Base-by-base conservation (phyloP, 176 grass and related monocot genomes). In the Oryza meridionalis region DNA sequence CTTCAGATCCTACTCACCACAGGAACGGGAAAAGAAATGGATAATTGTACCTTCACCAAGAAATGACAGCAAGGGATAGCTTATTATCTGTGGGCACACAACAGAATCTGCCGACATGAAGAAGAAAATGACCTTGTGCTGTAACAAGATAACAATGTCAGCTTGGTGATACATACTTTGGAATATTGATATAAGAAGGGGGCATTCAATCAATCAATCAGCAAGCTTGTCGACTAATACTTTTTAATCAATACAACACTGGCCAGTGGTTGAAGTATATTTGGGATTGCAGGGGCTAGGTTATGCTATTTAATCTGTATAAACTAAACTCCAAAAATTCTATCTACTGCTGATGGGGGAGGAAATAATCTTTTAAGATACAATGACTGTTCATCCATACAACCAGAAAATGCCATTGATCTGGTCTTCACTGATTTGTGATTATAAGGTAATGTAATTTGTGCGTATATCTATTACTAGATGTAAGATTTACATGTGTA, bases 121-220 rank as follows among this genome's bases (percentile, higher is more conserved):
- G 40, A 65, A 77, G 42, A 61, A 61, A 59, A 82, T 88, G 31
- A 53, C 73, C 70, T 17, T 8, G 0, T 4, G 11, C 67, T 78
- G 67, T 73, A 84, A 79, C 66, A 72, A 25, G 70, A 83, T 78
- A 88, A 78, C 63, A 84, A 88, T 68, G 38, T 81, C 61, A 66
- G 43, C 47, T 80, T 47, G 50, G 31, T 32, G n/a, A 31, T n/a
- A 73, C 21, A 86, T 86, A 29, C 5, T 17, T 70, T 31, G 26
- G 38, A 64, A 61, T 35, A 47, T 75, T 67, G n/a, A 77, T 43
- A 71, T 85, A 84, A 21, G 44, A 75, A 45, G 67, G 64, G 9
- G 17, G 69, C 9, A 32, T 35, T 82, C 59, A 33, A 82, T 81
- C 51, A 61, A 72, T 67, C 44, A 75, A 73, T 70, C 67, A 59